Percentiles rank a stretch among this genome's conserved stretches.
Conservation (phyloP, 2,329 filamentous ascomycete species). For the Apiospora rasikravindrae region DNA sequence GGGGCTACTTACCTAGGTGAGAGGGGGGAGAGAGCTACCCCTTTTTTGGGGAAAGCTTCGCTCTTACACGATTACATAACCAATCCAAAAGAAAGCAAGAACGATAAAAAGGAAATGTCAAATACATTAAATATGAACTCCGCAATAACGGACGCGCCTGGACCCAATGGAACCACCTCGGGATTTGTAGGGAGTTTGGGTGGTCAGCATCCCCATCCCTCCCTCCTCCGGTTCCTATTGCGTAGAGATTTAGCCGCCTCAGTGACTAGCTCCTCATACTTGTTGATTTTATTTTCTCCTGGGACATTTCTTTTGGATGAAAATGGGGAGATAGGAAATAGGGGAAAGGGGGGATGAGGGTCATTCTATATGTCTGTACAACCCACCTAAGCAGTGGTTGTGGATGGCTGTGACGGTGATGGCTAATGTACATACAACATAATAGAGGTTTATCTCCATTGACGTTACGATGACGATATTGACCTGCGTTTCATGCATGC, state of each 20-base stretch:
- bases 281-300: background rate
- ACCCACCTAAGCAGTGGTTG: background rate
- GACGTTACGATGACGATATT: background rate
- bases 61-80: background rate
- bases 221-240: background rate
- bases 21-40: background rate
- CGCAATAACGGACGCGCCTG: background rate
- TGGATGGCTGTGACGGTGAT: background rate
- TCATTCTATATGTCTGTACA: background rate
- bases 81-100: background rate
- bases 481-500: no score
- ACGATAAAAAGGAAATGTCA: background rate
- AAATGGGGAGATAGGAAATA: background rate
- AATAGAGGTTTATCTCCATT: background rate
- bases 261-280: background rate
- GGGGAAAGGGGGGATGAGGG: background rate
- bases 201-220: background rate
- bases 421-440: background rate
- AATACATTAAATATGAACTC: background rate
- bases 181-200: constrained; percentile 2
- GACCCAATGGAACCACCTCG: background rate
- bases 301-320: background rate
- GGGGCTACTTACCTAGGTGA: background rate
- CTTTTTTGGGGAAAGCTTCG: background rate
- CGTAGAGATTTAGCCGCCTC: background rate